These are phyloP conservation scores for Nitzschia sp. DNA, from an alignment of 108 stramenopile genomes.

Conservation along the genomic window DNA sequence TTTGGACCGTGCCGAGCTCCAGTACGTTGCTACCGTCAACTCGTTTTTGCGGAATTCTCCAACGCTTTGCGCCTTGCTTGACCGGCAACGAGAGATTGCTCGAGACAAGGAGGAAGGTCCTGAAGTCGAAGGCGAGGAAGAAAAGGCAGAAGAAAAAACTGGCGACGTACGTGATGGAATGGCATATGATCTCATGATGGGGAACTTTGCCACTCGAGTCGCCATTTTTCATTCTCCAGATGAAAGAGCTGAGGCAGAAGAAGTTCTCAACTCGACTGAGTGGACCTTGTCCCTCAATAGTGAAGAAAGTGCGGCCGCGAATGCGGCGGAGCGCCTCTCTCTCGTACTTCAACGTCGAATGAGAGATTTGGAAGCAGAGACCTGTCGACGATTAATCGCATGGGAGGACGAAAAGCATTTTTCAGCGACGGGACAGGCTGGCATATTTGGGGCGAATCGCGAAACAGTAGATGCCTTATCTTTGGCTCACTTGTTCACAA, in stretches of 20 bases:
- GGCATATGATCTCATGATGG: slow-evolving; percentile 90
- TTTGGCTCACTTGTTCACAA: slow-evolving; percentile 69
- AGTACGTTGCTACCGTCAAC: slow-evolving; percentile 83
- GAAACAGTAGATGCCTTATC: slow-evolving; percentile 73
- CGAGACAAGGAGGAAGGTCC: slow-evolving; percentile 26
- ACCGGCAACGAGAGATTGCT: slow-evolving; percentile 65
- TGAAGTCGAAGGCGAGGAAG: slow-evolving; percentile 44
- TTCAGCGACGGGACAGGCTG: slow-evolving; percentile 42
- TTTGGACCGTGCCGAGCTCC: slow-evolving; percentile 79
- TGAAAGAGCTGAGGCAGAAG: slow-evolving; percentile 80
- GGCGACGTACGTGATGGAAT: slow-evolving; percentile 54
- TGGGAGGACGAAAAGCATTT: slow-evolving; percentile 92
- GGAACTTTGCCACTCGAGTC: slow-evolving; percentile 75
- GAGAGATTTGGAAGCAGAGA: slow-evolving; percentile 88
- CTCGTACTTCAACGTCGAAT: slow-evolving; percentile 74
- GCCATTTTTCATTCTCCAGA: slow-evolving; percentile 75
- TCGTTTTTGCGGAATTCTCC: slow-evolving; percentile 65
- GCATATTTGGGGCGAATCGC: slow-evolving; percentile 28
- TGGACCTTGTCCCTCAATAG: slow-evolving; percentile 49
- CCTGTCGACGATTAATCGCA: slow-evolving; percentile 84
- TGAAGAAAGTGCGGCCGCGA: slow-evolving; percentile 63
- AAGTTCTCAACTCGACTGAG: slow-evolving; percentile 73
- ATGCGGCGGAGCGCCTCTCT: slow-evolving; percentile 67
- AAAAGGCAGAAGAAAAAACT: slow-evolving; percentile 56
- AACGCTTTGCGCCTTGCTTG: slow-evolving; percentile 63